Evolutionary conservation across 2,329 filamentous ascomycete genomes (phyloP).

Genomic region (Exophiala bonariae): DNA sequence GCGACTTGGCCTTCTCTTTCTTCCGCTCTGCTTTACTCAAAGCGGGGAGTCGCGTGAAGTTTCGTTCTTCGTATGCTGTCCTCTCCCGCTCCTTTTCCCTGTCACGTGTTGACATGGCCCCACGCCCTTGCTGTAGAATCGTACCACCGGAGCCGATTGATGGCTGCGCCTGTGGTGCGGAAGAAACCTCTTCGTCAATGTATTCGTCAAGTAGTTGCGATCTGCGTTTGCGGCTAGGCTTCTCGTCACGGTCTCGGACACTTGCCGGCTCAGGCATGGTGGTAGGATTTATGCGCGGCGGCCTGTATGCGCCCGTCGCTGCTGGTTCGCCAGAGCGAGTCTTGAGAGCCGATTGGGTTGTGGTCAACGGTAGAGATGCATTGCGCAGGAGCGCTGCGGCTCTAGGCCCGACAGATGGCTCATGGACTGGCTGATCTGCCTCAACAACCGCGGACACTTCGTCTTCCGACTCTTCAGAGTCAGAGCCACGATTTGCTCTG

Average conservation of each 20-base stretch:
- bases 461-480: constrained; percentile 42
- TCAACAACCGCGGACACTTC: constrained; percentile 58
- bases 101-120: constrained; percentile 74
- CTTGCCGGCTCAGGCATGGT: constrained; percentile 64
- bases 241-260: constrained; percentile 61
- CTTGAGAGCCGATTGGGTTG: constrained; percentile 2
- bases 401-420: constrained; percentile 11
- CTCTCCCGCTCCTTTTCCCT: constrained; percentile 76
- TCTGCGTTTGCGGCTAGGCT: constrained; percentile 56
- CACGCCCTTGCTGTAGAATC: constrained; percentile 75
- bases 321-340: too few species aligned
- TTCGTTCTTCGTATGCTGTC: constrained; percentile 84
- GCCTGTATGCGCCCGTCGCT: constrained; percentile 72
- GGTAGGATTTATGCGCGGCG: constrained; percentile 83
- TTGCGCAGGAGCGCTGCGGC: constrained; percentile 19
- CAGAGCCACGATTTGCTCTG: constrained; percentile 34
- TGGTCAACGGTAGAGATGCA: background rate
- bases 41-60: constrained; percentile 83
- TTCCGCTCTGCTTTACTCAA: constrained; percentile 83
- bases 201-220: constrained; percentile 92
- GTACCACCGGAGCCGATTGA: constrained; percentile 78
- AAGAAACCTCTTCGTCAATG: constrained; percentile 77
- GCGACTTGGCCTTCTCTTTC: constrained; percentile 54
- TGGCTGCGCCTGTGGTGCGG: constrained; percentile 78
- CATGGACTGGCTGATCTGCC: constrained; percentile 53